Conservation (phyloP, 768 basidiomycete species). For the Chalciporus piperatus region DNA sequence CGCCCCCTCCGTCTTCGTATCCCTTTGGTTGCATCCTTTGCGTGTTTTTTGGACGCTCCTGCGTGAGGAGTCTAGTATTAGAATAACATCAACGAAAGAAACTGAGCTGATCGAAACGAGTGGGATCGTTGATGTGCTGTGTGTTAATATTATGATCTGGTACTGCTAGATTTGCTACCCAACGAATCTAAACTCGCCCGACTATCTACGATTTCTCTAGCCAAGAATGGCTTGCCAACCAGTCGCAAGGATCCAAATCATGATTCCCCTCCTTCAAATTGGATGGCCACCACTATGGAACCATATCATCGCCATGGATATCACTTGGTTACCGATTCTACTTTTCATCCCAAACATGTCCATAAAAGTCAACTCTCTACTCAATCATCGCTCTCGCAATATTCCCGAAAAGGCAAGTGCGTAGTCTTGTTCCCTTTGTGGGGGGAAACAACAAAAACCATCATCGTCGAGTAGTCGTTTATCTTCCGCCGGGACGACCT, state of each 20-base stretch:
- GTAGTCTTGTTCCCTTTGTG: slow-evolving; percentile 20
- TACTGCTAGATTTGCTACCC: too few relatives aligned
- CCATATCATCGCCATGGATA: slow-evolving; percentile 11
- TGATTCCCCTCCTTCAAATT: too few relatives aligned
- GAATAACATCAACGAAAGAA: slow-evolving; percentile 4
- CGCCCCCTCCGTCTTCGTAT: slow-evolving; percentile 1
- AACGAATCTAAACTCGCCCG: too few relatives aligned
- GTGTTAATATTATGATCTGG: too few relatives aligned
- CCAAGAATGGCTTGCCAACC: too few relatives aligned
- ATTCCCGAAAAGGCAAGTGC: neutral
- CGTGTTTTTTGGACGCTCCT: slow-evolving; percentile 14
- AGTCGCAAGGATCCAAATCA: too few relatives aligned
- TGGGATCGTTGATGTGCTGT: too few relatives aligned
- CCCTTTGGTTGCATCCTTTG: slow-evolving; percentile 13
- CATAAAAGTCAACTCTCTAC: neutral
- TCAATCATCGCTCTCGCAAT: neutral
- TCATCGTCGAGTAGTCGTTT: neutral
- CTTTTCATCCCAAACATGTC: neutral
- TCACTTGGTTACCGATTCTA: neutral
- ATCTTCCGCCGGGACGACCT: neutral
- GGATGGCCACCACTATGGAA: too few relatives aligned
- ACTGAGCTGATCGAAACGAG: neutral
- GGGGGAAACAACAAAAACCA: neutral
- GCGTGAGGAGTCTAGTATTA: slow-evolving; percentile 26
- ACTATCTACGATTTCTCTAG: too few relatives aligned